Percentiles rank a stretch among this genome's conserved stretches.
phyloP scores from a whole-genome alignment of 129 eudicot genomes.

The Sambucus nigra region DNA sequence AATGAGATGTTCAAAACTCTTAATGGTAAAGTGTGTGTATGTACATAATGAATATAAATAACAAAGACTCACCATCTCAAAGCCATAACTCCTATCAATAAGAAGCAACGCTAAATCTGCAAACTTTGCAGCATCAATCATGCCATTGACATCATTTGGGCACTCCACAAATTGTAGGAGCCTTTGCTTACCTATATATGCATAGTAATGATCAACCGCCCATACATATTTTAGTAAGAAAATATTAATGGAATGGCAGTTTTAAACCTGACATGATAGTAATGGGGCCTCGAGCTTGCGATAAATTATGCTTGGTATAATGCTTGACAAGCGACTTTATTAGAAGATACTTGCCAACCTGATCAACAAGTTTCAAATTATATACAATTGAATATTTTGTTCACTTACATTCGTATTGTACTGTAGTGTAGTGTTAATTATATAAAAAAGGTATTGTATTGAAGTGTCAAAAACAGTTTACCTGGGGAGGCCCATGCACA shows the following conservation, averaged over 20 bases:
- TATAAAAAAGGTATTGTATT: no score
- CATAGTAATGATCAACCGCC: constrained; percentile 1
- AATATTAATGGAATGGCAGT: no score
- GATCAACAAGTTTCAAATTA: background rate
- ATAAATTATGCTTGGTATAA: constrained; percentile 74
- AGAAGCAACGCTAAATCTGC: constrained; percentile 88
- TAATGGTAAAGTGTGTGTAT: background rate
- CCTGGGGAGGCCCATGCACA: constrained; percentile 97
- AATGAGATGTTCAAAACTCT: no score
- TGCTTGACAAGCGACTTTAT: constrained; percentile 80
- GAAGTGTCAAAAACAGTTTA: background rate
- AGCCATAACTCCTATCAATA: constrained; percentile 92
- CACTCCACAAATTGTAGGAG: constrained; percentile 87
- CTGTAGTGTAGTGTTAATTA: no score
- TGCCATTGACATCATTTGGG: constrained; percentile 90
- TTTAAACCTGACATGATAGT: constrained; percentile 75
- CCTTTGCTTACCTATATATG: constrained; percentile 83
- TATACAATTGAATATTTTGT: no score
- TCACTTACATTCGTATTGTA: no score
- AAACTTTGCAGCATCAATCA: constrained; percentile 89
- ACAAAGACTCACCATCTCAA: constrained; percentile 72
- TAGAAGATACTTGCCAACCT: constrained; percentile 89
- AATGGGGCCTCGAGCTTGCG: constrained; percentile 81
- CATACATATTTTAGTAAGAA: background rate
- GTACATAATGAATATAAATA: background rate